Base-by-base conservation (phyloP, 495 filamentous ascomycete genomes). In the Neurospora terricola region DNA sequence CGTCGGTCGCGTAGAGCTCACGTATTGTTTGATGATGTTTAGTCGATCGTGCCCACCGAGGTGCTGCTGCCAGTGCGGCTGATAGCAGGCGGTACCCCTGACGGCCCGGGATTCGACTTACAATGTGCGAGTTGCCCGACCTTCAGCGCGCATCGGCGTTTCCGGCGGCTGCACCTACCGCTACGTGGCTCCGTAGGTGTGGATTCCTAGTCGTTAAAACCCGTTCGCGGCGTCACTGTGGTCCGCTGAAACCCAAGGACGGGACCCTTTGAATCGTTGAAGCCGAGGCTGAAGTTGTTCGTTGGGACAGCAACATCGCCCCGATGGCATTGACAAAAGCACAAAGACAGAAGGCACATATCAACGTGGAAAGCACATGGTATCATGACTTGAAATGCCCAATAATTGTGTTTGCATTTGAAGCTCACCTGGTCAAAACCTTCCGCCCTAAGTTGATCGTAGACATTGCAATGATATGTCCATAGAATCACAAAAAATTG, bases 401-500 rank as follows among this genome's bases (percentile, higher is more conserved):
- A 34, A 66, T 30, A 66, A 66, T 66, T 34, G 48, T 66, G 27
- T 59, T 45, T 66, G 54, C 54, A 34, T 66, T 34, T 66, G 27
- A 30, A 66, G 54, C 54, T 66, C 54, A 36, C 54, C 11, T 4
- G 54, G 27, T 66, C 54, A 66, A 66, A 66, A 66, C 54, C 54
- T 66, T 66, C 54, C 54, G 14, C 27, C 54, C 54, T 9, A 66
- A 34, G 6, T 66, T 16, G 54, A 66, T 66, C 54, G 54, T 66
- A 66, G 54, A 54, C 74, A 72, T 73, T 78, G 76, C 77, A 76
- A 73, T 78, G 77, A 79, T 84, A 83, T 84, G 83, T 82, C 78
- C 80, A 81, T 76, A 79, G 78, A 83, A 81, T 80, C 77, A 74
- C 34, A 79, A 74, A 78, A 72, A 78, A 75, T 72, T 75, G 48